Evolutionary conservation across 2,329 filamentous ascomycete genomes (phyloP), one percentile per base, ranked within the genome.

Genomic region (Parastagonospora avenae): DNA sequence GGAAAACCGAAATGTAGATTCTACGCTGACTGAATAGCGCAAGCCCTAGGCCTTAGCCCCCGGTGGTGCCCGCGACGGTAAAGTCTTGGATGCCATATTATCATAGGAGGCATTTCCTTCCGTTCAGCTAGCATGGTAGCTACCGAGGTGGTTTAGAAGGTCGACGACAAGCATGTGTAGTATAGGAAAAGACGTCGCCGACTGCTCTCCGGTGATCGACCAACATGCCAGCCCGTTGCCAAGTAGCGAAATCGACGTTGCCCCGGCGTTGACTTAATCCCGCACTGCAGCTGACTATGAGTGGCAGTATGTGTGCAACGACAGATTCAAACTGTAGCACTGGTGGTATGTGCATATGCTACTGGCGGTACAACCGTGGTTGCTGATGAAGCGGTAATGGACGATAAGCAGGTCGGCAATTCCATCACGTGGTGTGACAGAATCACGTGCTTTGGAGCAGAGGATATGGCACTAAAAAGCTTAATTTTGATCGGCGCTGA

Each of bases 131-230:
- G 30, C 11, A 24, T n/a, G 31, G 12, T 19, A 28, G 15, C 24
- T 16, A 16, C 29, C 29, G 31, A 14, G 16, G 24, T 46, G 24
- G n/a, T 31, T 43, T 42, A n/a, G 31, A 14, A 40, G 32, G 19
- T 33, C 29, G 12, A 27, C 33, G 39, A 46, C 27, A 44, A 47
- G 39, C 33, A 42, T 15, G 30, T 36, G 27, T 27, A 6, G 31
- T 37, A 42, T 39, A 41, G 44, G 45, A 39, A 7, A 30, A n/a
- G 19, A 19, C 36, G 45, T 52, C 38, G 49, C 50, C 49, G 55
- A 58, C 52, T 46, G 53, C 49, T 24, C 8, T 4, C 24, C 43
- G 54, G 43, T 58, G 52, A 56, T 58, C 52, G 52, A 42, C 52
- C 29, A 47, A 31, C 27, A 50, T 39, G 38, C 42, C 49, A 52